These are phyloP conservation scores for Phalaenopsis hybrid DNA, from an alignment of 116 monocot species.

Conservation along the genomic window DNA sequence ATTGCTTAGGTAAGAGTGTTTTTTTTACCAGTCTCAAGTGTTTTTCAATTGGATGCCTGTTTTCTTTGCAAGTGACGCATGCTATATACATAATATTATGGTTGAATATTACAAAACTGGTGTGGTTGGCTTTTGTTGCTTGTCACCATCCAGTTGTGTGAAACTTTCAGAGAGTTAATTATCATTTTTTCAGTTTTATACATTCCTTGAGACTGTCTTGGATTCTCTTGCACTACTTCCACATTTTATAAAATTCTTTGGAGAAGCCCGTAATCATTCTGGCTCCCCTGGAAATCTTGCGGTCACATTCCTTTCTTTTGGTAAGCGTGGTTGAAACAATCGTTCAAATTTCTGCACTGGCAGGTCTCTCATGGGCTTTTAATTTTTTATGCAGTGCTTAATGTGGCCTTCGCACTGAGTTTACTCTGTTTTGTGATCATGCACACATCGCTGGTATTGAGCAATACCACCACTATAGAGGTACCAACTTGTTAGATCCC, in stretches of 20 bases:
- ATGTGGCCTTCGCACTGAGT: conserved; percentile 75
- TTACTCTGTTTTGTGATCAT: conserved; percentile 74
- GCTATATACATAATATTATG: neutral
- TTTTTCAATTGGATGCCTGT: neutral
- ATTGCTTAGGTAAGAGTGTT: neutral
- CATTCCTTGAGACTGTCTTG: conserved; percentile 72
- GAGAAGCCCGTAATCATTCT: conserved; percentile 50
- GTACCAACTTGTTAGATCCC: conserved; percentile 19
- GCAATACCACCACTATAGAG: conserved; percentile 89
- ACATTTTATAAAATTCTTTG: conserved; percentile 65
- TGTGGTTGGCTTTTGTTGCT: neutral
- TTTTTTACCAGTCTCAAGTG: neutral
- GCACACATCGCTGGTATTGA: conserved; percentile 66
- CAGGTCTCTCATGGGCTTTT: neutral
- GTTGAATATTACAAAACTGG: neutral
- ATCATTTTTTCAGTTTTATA: conserved; percentile 46
- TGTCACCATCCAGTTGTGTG: neutral
- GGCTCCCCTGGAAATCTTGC: conserved; percentile 56
- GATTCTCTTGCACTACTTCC: conserved; percentile 65
- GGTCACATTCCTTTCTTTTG: conserved; percentile 69
- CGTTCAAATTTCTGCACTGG: neutral
- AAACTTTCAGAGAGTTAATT: neutral
- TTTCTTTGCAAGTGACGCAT: neutral
- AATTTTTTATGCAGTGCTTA: conserved; percentile 54
- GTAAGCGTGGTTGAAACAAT: conserved; percentile 22